phyloP scores from a whole-genome alignment of 2,329 filamentous ascomycete genomes.

The Venturia carpophila region DNA sequence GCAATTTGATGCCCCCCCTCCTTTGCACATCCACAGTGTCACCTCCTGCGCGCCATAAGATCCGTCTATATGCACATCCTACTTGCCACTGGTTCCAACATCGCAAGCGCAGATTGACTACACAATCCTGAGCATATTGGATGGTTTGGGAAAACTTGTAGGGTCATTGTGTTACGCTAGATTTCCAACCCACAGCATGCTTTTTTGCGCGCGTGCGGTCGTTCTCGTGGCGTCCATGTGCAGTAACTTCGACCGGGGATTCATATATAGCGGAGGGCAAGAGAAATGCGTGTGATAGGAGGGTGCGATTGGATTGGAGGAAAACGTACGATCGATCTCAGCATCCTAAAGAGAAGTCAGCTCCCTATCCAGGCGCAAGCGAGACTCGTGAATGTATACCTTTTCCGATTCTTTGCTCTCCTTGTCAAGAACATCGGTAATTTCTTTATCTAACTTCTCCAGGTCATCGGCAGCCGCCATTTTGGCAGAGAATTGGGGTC shows the following conservation, averaged over 20 bases:
- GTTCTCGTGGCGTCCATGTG: not conserved
- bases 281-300: not conserved
- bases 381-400: slow-evolving; percentile 38
- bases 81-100: not conserved
- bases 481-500: slow-evolving; percentile 7
- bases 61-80: not conserved
- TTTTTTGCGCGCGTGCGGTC: not conserved
- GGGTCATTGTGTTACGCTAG: not conserved
- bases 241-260: not conserved
- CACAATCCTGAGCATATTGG: not conserved
- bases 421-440: slow-evolving; percentile 67
- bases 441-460: slow-evolving; percentile 17
- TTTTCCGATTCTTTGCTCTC: slow-evolving; percentile 90
- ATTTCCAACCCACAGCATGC: not conserved
- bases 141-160: not conserved
- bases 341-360: slow-evolving; percentile 56
- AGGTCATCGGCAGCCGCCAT: slow-evolving; percentile 15
- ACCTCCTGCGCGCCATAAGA: not conserved
- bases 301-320: not conserved
- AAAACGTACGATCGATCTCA: slow-evolving; percentile 67
- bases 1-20: not conserved
- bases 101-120: not conserved
- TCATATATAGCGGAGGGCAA: not conserved
- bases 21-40: not conserved
- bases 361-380: slow-evolving; percentile 16